Evolutionary conservation across 441 rosid species (phyloP).

Genomic region (Omphalea diandra): DNA sequence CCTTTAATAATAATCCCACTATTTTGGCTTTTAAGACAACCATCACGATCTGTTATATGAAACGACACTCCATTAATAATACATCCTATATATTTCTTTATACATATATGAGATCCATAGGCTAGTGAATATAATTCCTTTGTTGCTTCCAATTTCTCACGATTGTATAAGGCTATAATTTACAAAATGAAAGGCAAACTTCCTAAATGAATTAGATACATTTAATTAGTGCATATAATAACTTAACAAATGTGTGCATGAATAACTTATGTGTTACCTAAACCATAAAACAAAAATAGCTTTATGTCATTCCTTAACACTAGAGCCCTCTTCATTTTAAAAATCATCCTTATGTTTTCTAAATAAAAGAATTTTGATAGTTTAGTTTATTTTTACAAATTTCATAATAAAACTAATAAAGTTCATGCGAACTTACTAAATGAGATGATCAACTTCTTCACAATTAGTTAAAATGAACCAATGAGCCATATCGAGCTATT

Average conservation of each 20-base stretch:
- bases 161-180: not conserved
- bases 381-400: not conserved
- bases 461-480: not conserved
- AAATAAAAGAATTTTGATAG: not conserved
- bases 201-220: too few species aligned
- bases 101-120: not conserved
- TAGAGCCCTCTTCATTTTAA: not conserved
- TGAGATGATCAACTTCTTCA: not conserved
- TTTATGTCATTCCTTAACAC: not conserved
- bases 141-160: not conserved
- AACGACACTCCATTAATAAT: not conserved
- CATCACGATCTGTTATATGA: not conserved
- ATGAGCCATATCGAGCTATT: not conserved
- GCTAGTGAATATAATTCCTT: not conserved
- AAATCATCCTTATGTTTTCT: not conserved
- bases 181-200: not conserved
- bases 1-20: not conserved
- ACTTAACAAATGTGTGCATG: not conserved
- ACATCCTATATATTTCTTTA: not conserved
- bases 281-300: not conserved
- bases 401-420: not conserved
- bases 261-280: not conserved
- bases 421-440: not conserved
- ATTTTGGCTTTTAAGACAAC: not conserved
- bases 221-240: too few species aligned